A percentile compares a stretch with the other conserved stretches of the same genome.
Conservation (phyloP, 495 filamentous ascomycete genomes). For the Penicillium steckii region DNA sequence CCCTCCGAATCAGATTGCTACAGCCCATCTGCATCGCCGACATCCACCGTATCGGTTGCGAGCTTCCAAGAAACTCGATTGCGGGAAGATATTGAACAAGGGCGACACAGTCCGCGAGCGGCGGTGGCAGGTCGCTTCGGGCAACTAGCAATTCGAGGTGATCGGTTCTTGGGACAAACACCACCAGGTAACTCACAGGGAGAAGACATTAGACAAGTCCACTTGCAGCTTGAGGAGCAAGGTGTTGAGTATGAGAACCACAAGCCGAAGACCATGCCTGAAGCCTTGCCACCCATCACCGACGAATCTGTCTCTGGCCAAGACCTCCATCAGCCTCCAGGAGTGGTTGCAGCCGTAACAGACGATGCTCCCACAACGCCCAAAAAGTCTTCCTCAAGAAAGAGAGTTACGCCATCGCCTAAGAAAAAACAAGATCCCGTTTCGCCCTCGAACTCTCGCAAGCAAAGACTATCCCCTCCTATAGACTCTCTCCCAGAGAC, state of each 20-base stretch:
- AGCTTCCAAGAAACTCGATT: slow-evolving; percentile 37
- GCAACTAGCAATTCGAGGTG: slow-evolving; percentile 56
- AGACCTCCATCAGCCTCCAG: slow-evolving; percentile 2
- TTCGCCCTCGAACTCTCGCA: slow-evolving; percentile 29
- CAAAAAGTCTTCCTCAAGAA: slow-evolving; percentile 19
- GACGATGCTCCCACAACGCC: slow-evolving; percentile 1
- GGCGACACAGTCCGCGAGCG: slow-evolving; percentile 57
- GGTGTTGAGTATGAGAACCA: slow-evolving; percentile 4
- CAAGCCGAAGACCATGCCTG: slow-evolving; percentile 19
- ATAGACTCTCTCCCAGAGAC: slow-evolving; percentile 43
- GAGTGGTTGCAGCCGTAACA: not conserved
- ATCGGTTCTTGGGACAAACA: slow-evolving; percentile 29
- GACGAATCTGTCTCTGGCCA: slow-evolving; percentile 3
- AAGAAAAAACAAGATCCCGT: slow-evolving; percentile 25
- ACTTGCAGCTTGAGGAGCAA: slow-evolving; percentile 11
- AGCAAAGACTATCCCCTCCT: slow-evolving; percentile 45
- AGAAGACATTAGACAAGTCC: not conserved
- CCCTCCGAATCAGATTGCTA: slow-evolving; percentile 34
- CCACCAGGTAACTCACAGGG: slow-evolving; percentile 10
- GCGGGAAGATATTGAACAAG: slow-evolving; percentile 35
- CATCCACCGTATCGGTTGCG: slow-evolving; percentile 31
- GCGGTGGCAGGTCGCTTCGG: slow-evolving; percentile 64
- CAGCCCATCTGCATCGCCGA: slow-evolving; percentile 38
- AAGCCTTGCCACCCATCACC: slow-evolving; percentile 10
- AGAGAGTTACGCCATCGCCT: slow-evolving; percentile 13